A percentile compares a stretch with the other conserved stretches of the same genome.
Conservation (phyloP, 202 grass and related monocot species). For the Zoysia matrella region DNA sequence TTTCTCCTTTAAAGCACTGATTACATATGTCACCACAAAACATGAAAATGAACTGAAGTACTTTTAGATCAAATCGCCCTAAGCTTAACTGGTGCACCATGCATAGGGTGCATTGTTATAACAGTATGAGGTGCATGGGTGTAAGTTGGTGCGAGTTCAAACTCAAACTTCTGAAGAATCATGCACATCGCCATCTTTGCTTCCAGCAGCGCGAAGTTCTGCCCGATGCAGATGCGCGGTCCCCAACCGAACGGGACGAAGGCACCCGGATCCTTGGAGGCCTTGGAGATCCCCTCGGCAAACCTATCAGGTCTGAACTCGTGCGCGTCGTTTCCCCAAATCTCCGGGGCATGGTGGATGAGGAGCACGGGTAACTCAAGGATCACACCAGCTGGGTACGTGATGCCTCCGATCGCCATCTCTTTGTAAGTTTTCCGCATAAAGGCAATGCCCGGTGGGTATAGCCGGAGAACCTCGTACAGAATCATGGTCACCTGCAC, state of each 20-base stretch:
- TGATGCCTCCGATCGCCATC: constrained; percentile 54
- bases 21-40: no score
- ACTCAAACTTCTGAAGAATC: constrained; percentile 62
- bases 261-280: constrained; percentile 43
- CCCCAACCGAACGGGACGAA: constrained; percentile 70
- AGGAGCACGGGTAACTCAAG: constrained; percentile 44
- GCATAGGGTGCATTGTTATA: constrained; percentile 49
- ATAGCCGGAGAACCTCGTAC: constrained; percentile 66
- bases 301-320: constrained; percentile 78
- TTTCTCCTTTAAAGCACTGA: no score
- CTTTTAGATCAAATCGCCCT: constrained; percentile 1
- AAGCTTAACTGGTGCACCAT: constrained; percentile 56
- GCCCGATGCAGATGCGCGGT: constrained; percentile 60
- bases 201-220: constrained; percentile 66
- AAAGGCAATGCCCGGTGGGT: constrained; percentile 36
- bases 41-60: background rate
- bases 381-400: constrained; percentile 52
- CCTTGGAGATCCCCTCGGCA: constrained; percentile 56
- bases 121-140: constrained; percentile 54
- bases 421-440: constrained; percentile 46
- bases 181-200: constrained; percentile 58
- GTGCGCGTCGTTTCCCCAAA: constrained; percentile 51
- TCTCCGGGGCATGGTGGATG: constrained; percentile 55
- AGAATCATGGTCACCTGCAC: constrained; percentile 70
- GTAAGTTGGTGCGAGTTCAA: constrained; percentile 45